A percentile compares a stretch with the other conserved stretches of the same genome.
phyloP scores from a whole-genome alignment of 805 yeast species.

The Candida takata region DNA sequence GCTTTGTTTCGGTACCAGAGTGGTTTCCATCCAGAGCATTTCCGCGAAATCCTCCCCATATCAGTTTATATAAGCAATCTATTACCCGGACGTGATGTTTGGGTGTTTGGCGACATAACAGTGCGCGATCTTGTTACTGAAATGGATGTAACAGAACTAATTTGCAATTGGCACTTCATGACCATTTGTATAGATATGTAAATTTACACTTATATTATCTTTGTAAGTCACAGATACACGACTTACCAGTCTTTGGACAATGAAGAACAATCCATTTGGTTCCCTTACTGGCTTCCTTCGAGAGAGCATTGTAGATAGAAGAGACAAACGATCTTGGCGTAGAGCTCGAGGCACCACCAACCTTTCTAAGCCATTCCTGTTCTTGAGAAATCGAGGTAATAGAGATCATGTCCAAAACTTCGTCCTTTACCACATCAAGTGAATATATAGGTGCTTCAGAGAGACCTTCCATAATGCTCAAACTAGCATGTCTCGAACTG shows the following conservation, averaged over 20 bases:
- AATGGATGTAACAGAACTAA: too few relatives aligned
- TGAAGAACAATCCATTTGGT: constrained; percentile 69
- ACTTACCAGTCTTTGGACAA: constrained; percentile 71
- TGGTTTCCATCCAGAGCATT: too few relatives aligned
- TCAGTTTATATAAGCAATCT: too few relatives aligned
- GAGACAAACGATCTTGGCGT: constrained; percentile 75
- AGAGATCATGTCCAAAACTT: constrained; percentile 75
- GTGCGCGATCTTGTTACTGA: too few relatives aligned
- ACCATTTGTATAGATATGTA: too few relatives aligned
- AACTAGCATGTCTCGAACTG: constrained; percentile 56
- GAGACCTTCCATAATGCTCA: constrained; percentile 44
- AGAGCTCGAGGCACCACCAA: constrained; percentile 73
- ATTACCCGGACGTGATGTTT: too few relatives aligned
- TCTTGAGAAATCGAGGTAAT: constrained; percentile 67
- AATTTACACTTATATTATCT: too few relatives aligned
- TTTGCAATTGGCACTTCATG: too few relatives aligned
- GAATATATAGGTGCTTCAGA: constrained; percentile 66
- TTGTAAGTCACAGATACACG: constrained; percentile 60
- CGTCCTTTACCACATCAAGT: constrained; percentile 73
- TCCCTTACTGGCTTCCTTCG: constrained; percentile 67
- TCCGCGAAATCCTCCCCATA: too few relatives aligned
- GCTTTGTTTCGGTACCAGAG: too few relatives aligned
- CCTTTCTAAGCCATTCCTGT: constrained; percentile 74
- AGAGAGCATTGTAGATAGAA: constrained; percentile 63
- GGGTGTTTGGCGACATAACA: too few relatives aligned